A percentile compares a stretch with the other conserved stretches of the same genome.
Evolutionary conservation across 2,329 filamentous ascomycete species (phyloP).

Genomic region (Pseudopithomyces chartarum): DNA sequence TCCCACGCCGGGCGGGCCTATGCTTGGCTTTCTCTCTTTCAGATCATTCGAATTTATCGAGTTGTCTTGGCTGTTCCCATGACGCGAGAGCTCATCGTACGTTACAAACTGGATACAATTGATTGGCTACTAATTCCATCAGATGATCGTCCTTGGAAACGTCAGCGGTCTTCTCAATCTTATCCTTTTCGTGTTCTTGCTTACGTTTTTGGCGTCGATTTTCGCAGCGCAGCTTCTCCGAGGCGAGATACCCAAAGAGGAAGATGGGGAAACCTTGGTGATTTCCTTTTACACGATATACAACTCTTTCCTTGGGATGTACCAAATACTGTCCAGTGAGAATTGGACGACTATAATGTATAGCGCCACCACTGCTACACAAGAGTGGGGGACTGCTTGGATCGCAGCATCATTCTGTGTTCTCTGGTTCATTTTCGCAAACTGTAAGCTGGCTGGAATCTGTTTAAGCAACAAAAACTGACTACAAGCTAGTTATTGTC

Average conservation of each 20-base stretch:
- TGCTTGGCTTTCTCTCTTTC: conserved; percentile 88
- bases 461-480: neutral
- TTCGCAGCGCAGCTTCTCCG: conserved; percentile 93
- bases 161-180: conserved; percentile 90
- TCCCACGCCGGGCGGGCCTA: conserved; percentile 68
- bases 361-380: conserved; percentile 73
- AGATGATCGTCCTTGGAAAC: conserved; percentile 82
- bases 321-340: conserved; percentile 93
- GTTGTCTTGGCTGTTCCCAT: conserved; percentile 88
- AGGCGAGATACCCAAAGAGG: conserved; percentile 71
- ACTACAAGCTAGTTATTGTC: conserved; percentile 67
- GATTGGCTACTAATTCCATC: conserved; percentile 20
- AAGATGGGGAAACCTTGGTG: conserved; percentile 66
- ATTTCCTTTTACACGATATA: conserved; percentile 89
- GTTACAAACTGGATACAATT: conserved; percentile 16
- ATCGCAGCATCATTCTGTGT: conserved; percentile 90
- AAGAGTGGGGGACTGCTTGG: conserved; percentile 76
- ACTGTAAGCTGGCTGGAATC: conserved; percentile 54
- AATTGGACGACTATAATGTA: conserved; percentile 94
- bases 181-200: conserved; percentile 94
- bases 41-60: conserved; percentile 89
- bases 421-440: conserved; percentile 92
- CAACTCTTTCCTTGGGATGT: conserved; percentile 97
- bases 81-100: conserved; percentile 80
- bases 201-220: conserved; percentile 91